Base-by-base conservation (phyloP, 2,329 filamentous ascomycete species). In the Xylaria polymorpha region DNA sequence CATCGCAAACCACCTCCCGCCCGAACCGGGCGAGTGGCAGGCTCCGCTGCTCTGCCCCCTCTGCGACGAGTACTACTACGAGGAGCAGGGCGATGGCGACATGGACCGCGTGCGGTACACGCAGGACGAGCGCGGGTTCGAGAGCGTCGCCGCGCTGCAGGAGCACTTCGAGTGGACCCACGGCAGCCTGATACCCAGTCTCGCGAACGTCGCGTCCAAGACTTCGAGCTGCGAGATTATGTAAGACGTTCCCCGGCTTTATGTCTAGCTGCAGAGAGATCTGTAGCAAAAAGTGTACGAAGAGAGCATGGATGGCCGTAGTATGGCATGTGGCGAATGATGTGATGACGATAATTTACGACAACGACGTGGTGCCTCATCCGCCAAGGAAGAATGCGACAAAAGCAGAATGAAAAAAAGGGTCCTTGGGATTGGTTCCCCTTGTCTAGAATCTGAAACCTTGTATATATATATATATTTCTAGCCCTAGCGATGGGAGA, bases 111-210 rank as follows among this genome's bases (percentile, higher is more conserved):
- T 84, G 60, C 81, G 79, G 35, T 85, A 85, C 18, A 82, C 83
- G 15, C 81, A 82, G 71, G 82, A 86, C 63, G 85, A 85, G 63
- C 73, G 73, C 41, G 83, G 83, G 4, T 87, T 88, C 73, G 82
- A 83, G 51, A 81, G 83, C 71, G 75, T 90, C 53, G 78, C 76
- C 18, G 80, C 80, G 18, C 84, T 89, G 44, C 84, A 84, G 75
- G 83, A 84, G 67, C 87, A 90, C 71, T 80, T 90, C 35, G 85
- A 85, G 72, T 89, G 87, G 87, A 81, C 83, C 70, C 87, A 89
- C 71, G 79, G 81, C 1, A 74, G 81, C 10, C 51, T 70, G n/a
- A 32, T 71, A 41, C 68, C 77, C 80, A 43, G 75, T 82, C 63
- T 69, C 4, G 61, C 58, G 10, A 62, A 61, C 10, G 61, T 69